Percentiles rank a stretch among this genome's conserved stretches.
phyloP scores from a whole-genome alignment of 345 rosid genomes.

The Diplotaxis tenuifolia region DNA sequence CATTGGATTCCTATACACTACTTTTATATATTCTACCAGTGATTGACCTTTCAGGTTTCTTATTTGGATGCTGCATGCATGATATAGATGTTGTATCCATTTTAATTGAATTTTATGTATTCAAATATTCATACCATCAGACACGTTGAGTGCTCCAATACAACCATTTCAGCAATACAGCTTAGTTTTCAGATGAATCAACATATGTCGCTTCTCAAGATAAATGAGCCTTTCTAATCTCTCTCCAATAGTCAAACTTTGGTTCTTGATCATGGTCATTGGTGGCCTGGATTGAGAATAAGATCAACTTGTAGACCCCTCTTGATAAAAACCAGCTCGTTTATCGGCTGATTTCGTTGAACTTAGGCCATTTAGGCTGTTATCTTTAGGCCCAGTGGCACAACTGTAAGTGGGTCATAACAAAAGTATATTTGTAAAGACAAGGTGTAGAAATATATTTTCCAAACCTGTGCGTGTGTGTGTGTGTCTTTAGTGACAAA shows the following conservation, averaged over 20 bases:
- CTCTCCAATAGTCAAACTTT: background rate
- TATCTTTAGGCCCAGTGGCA: background rate
- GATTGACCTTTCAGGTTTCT: constrained; percentile 2
- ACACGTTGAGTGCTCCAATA: background rate
- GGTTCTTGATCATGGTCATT: background rate
- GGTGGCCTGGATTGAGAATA: background rate
- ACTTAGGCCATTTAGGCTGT: background rate
- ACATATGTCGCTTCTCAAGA: background rate
- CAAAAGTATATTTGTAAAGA: background rate
- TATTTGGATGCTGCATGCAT: background rate
- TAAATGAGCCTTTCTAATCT: background rate
- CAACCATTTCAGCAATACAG: background rate
- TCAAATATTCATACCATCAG: background rate
- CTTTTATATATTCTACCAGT: background rate
- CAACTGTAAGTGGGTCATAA: background rate
- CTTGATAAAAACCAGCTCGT: background rate
- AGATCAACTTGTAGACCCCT: background rate
- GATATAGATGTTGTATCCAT: background rate
- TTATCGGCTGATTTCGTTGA: background rate
- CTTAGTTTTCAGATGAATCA: background rate
- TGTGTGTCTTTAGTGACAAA: background rate
- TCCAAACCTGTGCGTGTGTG: background rate
- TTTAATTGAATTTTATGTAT: background rate
- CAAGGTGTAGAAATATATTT: background rate
- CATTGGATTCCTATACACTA: constrained; percentile 22